Conservation (phyloP, 176 grass and related monocot species). For the Rhipidocladum racemiflorum region DNA sequence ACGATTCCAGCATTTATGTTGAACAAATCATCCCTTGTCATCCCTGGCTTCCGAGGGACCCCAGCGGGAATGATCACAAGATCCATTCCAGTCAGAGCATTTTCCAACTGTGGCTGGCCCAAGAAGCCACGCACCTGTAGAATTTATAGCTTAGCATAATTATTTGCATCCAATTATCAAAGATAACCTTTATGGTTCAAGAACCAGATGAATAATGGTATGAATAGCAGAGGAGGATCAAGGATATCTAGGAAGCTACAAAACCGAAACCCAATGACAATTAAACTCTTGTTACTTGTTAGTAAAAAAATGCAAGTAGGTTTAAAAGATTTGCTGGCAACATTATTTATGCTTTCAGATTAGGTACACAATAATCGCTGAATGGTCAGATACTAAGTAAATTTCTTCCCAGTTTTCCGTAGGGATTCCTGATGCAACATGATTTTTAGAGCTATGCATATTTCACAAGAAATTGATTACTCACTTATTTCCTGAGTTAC, state of each 20-base stretch:
- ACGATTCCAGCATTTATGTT: slow-evolving; percentile 97
- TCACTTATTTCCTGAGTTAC: not conserved
- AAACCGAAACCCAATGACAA: not conserved
- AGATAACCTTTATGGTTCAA: not conserved
- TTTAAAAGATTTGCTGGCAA: not conserved
- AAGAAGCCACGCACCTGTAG: slow-evolving; percentile 79
- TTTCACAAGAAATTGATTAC: not conserved
- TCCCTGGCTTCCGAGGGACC: slow-evolving; percentile 83
- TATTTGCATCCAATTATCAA: not conserved
- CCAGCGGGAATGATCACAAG: slow-evolving; percentile 89
- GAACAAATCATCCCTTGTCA: slow-evolving; percentile 95
- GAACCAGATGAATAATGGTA: not conserved
- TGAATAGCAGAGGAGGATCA: not conserved
- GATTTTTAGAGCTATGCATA: not conserved
- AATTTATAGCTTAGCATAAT: slow-evolving; percentile 20
- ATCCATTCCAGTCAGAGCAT: slow-evolving; percentile 85
- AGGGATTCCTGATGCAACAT: not conserved
- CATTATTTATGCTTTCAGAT: not conserved
- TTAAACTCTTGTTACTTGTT: not conserved
- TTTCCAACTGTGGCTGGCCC: slow-evolving; percentile 71
- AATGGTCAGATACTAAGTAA: not conserved
- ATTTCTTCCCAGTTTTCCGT: not conserved
- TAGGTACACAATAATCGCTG: not conserved
- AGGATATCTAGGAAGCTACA: not conserved
- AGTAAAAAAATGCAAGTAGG: not conserved